Evolutionary conservation across 768 basidiomycete genomes (phyloP).

Genomic region (Tulasnella sp.): DNA sequence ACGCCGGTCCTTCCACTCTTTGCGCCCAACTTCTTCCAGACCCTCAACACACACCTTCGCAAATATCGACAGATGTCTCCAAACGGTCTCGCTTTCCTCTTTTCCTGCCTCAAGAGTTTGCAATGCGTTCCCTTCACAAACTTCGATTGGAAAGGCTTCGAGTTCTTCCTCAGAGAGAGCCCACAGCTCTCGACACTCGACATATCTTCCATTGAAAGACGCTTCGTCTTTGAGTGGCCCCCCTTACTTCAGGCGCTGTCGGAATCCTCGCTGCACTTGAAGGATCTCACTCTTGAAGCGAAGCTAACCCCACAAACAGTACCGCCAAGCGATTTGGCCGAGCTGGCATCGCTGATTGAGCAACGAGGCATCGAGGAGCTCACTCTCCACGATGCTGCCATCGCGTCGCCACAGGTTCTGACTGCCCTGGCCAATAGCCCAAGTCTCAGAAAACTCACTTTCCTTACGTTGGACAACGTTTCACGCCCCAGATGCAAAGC

Average conservation of each 20-base stretch:
- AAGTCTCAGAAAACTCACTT: not conserved
- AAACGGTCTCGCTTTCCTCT: not conserved
- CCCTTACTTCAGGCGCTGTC: not conserved
- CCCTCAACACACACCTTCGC: not conserved
- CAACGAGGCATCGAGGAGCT: not conserved
- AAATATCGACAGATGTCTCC: not conserved
- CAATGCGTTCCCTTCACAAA: not conserved
- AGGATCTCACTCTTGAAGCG: not conserved
- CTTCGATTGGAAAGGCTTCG: not conserved
- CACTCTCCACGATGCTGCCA: not conserved
- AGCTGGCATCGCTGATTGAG: not conserved
- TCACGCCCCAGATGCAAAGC: not conserved
- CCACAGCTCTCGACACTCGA: not conserved
- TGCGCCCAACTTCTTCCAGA: not conserved
- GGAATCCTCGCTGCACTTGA: not conserved
- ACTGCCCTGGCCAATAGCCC: not conserved
- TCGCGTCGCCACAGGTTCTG: not conserved
- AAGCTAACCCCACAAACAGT: not conserved
- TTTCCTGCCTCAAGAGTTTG: not conserved
- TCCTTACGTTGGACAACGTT: not conserved
- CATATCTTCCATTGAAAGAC: not conserved
- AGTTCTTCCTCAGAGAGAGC: conserved; percentile 5
- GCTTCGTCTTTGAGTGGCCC: not conserved
- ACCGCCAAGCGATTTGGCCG: not conserved
- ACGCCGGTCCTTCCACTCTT: not conserved